phyloP scores from a whole-genome alignment of 495 filamentous ascomycete genomes.

The Daldinia loculata region DNA sequence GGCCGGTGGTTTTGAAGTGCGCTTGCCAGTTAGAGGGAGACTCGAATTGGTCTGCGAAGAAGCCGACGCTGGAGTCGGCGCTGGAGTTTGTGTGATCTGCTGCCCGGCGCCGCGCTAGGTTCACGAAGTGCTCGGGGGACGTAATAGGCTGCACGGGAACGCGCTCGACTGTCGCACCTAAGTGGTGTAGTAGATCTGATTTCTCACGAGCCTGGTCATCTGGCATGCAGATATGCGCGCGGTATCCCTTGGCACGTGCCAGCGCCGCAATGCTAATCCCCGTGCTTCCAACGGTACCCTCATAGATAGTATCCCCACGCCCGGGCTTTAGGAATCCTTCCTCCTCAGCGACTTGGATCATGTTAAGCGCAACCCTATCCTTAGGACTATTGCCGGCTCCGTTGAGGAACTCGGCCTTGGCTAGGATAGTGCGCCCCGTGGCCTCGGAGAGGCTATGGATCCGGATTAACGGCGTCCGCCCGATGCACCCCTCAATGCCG shows the following conservation, averaged over 20 bases:
- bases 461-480: constrained; percentile 88
- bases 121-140: constrained; percentile 91
- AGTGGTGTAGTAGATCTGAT: constrained; percentile 82
- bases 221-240: constrained; percentile 97
- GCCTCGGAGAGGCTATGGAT: constrained; percentile 89
- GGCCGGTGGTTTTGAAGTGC: constrained; percentile 83
- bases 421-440: constrained; percentile 93
- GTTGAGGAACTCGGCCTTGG: constrained; percentile 96
- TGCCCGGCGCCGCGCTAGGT: constrained; percentile 83
- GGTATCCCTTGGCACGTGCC: constrained; percentile 86
- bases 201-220: constrained; percentile 91
- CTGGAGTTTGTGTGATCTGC: constrained; percentile 65
- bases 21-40: constrained; percentile 85
- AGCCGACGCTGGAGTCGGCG: constrained; percentile 65
- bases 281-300: constrained; percentile 94
- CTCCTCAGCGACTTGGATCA: constrained; percentile 85
- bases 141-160: constrained; percentile 92
- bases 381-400: constrained; percentile 96
- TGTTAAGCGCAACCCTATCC: constrained; percentile 89
- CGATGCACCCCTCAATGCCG: constrained; percentile 92
- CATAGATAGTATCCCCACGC: constrained; percentile 92
- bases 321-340: constrained; percentile 78
- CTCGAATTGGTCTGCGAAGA: constrained; percentile 98
- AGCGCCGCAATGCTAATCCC: constrained; percentile 93
- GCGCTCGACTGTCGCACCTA: constrained; percentile 89